Base-by-base conservation (phyloP, 495 filamentous ascomycete species). In the Pseudevernia furfuracea region DNA sequence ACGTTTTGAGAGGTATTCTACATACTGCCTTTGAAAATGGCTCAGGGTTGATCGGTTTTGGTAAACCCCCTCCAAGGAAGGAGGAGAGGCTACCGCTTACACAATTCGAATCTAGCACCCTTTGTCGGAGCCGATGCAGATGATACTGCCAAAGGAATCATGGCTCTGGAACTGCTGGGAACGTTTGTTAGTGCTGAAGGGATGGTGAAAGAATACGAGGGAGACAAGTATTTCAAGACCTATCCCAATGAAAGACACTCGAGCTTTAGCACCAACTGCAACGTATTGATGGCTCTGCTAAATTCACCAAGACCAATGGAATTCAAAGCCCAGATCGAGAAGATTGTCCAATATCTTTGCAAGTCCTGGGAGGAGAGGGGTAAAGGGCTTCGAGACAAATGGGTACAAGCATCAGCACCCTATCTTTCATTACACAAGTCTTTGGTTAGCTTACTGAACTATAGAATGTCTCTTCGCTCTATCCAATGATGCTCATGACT, bases 111-210 rank as follows among this genome's bases (percentile, higher is more conserved):
- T 19, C 32, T 56, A 39, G 64, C 64, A 28, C 64, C 74, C 43
- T 67, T 58, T 11, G 68, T 76, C 4, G 62, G 74, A 23, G 64
- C 77, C 5, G 79, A 81, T 70, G 78, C 78, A 11, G 79, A 81
- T 71, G 79, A 81, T 58, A 81, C 76, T 23, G 77, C 78, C 0
- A 80, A 75, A 61, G 69, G 71, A 23, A 69, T 77, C n/a, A 63
- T 70, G 32, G 66, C 68, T 9, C 67, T 77, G 5, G 71, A 62
- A 30, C 66, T 74, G 28, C 66, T 77, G 8, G 70, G 71, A 8
- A 46, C 44, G 28, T 56, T 59, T 2, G n/a, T 30, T 5, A 64
- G 58, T 15, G 66, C 70, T 9, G 64, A 69, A 11, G 57, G 43
- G 9, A 67, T 78, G 66, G 69, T 78, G 25, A 53, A 69, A 15